phyloP scores from a whole-genome alignment of 345 rosid genomes.

The Moricandia moricandioides region DNA sequence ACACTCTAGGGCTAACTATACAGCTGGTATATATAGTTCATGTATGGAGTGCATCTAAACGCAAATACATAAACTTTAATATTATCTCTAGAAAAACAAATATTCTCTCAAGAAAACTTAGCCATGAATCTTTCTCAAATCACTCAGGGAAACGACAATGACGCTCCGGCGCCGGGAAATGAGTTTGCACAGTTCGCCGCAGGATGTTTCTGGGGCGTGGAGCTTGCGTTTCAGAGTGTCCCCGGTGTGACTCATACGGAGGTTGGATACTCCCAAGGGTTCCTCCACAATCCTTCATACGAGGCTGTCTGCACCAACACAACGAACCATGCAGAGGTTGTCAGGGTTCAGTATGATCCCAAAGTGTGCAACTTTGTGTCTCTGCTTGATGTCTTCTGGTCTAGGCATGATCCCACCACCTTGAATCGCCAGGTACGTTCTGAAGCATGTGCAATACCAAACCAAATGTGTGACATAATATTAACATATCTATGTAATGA shows the following conservation, averaged over 20 bases:
- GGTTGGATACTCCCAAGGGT: conserved; percentile 81
- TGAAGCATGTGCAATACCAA: neutral
- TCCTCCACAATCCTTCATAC: conserved; percentile 58
- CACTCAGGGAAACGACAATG: conserved; percentile 74
- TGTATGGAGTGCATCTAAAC: neutral
- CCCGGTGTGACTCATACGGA: conserved; percentile 79
- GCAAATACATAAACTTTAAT: neutral
- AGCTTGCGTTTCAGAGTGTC: conserved; percentile 81
- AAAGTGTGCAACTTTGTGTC: conserved; percentile 62
- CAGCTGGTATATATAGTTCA: neutral
- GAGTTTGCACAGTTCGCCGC: conserved; percentile 85
- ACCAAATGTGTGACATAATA: neutral
- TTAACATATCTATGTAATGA: neutral
- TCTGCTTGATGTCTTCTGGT: conserved; percentile 82
- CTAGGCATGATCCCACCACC: conserved; percentile 88
- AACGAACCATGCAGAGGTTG: conserved; percentile 68
- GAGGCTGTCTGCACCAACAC: conserved; percentile 80
- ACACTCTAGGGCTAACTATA: neutral
- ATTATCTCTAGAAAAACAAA: no score
- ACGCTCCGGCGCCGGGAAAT: conserved; percentile 69
- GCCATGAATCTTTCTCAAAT: conserved; percentile 58
- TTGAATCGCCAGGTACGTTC: conserved; percentile 79
- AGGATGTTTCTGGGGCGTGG: conserved; percentile 97
- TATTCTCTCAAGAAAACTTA: neutral
- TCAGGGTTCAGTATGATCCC: conserved; percentile 85